Conservation (phyloP, 768 basidiomycete genomes). For the Ramaria rubella region DNA sequence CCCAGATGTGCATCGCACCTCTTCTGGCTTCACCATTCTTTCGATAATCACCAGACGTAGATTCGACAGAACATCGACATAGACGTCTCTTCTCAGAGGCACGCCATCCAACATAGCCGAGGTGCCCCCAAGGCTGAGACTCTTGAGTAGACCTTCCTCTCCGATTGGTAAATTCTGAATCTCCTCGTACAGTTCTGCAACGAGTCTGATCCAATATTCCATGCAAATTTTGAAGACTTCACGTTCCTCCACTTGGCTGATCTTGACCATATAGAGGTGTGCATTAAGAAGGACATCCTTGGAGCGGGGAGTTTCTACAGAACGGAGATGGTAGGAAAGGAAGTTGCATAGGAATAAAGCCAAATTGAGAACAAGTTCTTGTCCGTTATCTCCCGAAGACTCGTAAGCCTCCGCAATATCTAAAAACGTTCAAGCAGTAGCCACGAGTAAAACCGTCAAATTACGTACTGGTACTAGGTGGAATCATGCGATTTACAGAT, state of each 20-base stretch:
- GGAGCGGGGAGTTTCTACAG: slow-evolving; percentile 87
- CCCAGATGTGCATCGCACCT: slow-evolving; percentile 45
- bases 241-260: slow-evolving; percentile 95
- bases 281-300: slow-evolving; percentile 93
- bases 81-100: slow-evolving; percentile 87
- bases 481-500: slow-evolving; percentile 93
- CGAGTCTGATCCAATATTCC: slow-evolving; percentile 96
- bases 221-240: slow-evolving; percentile 99
- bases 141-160: slow-evolving; percentile 82
- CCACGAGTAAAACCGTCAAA: neutral
- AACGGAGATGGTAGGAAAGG: slow-evolving; percentile 84
- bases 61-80: slow-evolving; percentile 91
- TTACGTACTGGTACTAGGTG: slow-evolving; percentile 68
- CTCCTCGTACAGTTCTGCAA: slow-evolving; percentile 95
- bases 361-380: slow-evolving; percentile 95
- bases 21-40: slow-evolving; percentile 99
- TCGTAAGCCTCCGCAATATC: slow-evolving; percentile 89
- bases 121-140: slow-evolving; percentile 72
- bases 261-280: slow-evolving; percentile 96
- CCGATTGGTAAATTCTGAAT: slow-evolving; percentile 88
- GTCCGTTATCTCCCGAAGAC: slow-evolving; percentile 84
- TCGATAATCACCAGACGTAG: slow-evolving; percentile 93
- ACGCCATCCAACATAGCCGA: slow-evolving; percentile 68
- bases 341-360: slow-evolving; percentile 97
- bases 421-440: slow-evolving; percentile 9